These are phyloP conservation scores for Discostella pseudostelligera DNA, from an alignment of 108 stramenopile species.

Conservation along the genomic window DNA sequence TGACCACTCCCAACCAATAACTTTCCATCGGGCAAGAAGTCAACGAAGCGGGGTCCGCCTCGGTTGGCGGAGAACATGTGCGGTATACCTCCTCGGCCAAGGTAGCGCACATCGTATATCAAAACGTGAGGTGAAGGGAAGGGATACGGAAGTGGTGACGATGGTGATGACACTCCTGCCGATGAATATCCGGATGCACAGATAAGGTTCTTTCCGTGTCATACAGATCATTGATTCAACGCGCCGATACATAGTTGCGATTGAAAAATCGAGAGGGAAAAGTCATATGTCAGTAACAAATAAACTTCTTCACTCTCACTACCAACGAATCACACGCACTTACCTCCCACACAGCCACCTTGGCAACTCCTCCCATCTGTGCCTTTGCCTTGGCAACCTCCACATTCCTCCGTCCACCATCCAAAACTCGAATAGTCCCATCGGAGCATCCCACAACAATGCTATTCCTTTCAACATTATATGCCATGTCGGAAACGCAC, in stretches of 20 bases:
- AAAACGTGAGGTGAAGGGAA: conserved; percentile 69
- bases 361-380: conserved; percentile 65
- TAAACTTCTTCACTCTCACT: too few relatives aligned
- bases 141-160: conserved; percentile 58
- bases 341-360: conserved; percentile 63
- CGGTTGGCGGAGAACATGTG: conserved; percentile 58
- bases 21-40: conserved; percentile 58
- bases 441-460: conserved; percentile 80
- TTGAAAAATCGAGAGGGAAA: background rate
- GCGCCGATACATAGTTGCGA: too few relatives aligned
- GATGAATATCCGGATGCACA: conserved; percentile 71
- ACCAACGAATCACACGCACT: conserved; percentile 16
- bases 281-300: background rate
- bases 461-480: conserved; percentile 48
- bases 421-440: conserved; percentile 75
- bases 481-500: conserved; percentile 60
- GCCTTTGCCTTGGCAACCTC: conserved; percentile 66
- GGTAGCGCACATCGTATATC: conserved; percentile 75
- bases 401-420: conserved; percentile 54
- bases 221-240: background rate
- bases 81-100: conserved; percentile 76
- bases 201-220: conserved; percentile 51
- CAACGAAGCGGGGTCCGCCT: conserved; percentile 62
- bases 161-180: conserved; percentile 22
- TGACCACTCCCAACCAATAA: conserved; percentile 75